Evolutionary conservation across 306 rosid genomes (phyloP).

Genomic region (Castanopsis chinensis): DNA sequence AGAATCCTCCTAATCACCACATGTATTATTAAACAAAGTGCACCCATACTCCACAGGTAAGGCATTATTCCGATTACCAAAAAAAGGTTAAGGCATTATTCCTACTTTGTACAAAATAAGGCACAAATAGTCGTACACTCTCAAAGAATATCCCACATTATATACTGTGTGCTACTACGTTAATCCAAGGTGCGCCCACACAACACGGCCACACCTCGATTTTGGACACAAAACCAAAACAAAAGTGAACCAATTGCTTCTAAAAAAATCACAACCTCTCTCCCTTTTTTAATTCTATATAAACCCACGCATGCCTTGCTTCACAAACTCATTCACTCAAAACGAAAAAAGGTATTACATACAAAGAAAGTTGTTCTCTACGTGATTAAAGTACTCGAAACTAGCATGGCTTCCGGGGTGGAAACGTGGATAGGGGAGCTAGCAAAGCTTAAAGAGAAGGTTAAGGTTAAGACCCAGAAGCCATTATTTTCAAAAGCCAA

Average conservation of each 20-base stretch:
- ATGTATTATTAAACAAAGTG: too few species aligned
- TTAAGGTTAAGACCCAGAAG: conserved; percentile 34
- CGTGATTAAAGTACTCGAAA: background rate
- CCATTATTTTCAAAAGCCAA: conserved; percentile 29
- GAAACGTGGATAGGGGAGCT: conserved; percentile 71
- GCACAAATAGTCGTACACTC: background rate
- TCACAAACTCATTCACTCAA: background rate
- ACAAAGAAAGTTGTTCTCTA: background rate
- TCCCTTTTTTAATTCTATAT: conserved; percentile 16
- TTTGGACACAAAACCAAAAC: background rate
- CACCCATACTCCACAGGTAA: background rate
- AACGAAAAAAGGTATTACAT: background rate
- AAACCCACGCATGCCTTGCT: background rate
- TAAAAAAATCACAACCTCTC: background rate
- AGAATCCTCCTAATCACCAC: too few species aligned
- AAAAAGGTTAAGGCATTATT: background rate
- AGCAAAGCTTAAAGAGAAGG: conserved; percentile 52
- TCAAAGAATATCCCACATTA: conserved; percentile 30
- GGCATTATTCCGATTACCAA: too few species aligned
- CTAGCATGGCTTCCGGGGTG: conserved; percentile 60
- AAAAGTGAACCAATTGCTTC: background rate
- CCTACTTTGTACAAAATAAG: background rate
- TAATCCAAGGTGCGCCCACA: conserved; percentile 16
- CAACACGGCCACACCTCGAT: background rate
- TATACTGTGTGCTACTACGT: conserved; percentile 40